phyloP scores from a whole-genome alignment of 1,284 basidiomycete genomes.

The Clitocybe nebularis region DNA sequence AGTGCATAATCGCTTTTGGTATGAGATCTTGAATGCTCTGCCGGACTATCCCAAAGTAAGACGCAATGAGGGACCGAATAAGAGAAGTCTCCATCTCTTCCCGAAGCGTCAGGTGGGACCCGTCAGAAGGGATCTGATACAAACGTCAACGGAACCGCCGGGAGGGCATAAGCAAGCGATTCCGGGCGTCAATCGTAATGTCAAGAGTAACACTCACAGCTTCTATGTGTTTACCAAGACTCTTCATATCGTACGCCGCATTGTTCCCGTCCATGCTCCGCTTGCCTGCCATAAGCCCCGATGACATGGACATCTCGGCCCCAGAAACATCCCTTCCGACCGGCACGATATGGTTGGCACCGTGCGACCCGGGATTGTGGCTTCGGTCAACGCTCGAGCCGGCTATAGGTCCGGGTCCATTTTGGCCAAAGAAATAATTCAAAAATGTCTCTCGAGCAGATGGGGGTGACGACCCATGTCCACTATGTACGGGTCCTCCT shows the following conservation, averaged over 20 bases:
- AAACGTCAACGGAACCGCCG: constrained; percentile 1
- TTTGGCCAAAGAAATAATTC: constrained; percentile 94
- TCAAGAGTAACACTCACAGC: constrained; percentile 56
- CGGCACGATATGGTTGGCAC: constrained; percentile 27
- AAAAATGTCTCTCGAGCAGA: constrained; percentile 86
- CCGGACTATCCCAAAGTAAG: constrained; percentile 95
- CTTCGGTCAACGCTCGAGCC: constrained; percentile 43
- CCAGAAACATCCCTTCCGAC: constrained; percentile 61
- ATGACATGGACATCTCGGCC: constrained; percentile 42
- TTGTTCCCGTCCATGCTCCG: constrained; percentile 69
- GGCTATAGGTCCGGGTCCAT: constrained; percentile 61
- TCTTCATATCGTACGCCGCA: constrained; percentile 98
- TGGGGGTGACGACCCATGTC: constrained; percentile 38
- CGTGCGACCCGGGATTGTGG: constrained; percentile 14
- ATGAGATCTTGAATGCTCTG: constrained; percentile 97
- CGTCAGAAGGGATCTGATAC: constrained; percentile 56
- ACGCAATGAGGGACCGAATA: constrained; percentile 91
- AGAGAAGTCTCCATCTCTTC: constrained; percentile 97
- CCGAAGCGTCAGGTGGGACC: constrained; percentile 60
- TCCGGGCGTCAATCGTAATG: constrained; percentile 13
- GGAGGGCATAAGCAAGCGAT: not conserved
- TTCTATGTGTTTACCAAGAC: constrained; percentile 93
- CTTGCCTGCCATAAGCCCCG: constrained; percentile 65
- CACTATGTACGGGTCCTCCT: constrained; percentile 24
- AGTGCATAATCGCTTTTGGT: constrained; percentile 96